phyloP scores from a whole-genome alignment of 2,329 filamentous ascomycete genomes.

The Rhynchosporium graminicola region DNA sequence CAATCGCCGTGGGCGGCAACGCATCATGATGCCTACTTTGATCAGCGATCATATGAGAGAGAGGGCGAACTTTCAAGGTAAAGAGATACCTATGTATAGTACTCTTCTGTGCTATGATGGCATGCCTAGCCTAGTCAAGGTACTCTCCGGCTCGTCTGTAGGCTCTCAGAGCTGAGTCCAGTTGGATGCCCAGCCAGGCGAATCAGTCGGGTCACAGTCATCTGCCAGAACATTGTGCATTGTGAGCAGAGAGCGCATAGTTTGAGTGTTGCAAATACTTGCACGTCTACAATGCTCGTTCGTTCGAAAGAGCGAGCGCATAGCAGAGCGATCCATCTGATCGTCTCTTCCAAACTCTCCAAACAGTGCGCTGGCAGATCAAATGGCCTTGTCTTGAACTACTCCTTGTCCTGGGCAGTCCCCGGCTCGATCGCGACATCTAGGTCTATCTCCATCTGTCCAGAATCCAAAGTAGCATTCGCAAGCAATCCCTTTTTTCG shows the following conservation, averaged over 20 bases:
- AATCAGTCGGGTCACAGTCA: not conserved
- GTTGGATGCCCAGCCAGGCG: not conserved
- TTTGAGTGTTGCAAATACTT: constrained; percentile 6
- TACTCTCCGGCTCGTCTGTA: not conserved
- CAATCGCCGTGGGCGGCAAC: constrained; percentile 8
- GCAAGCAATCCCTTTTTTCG: not conserved
- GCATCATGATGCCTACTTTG: constrained; percentile 24
- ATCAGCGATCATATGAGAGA: constrained; percentile 25
- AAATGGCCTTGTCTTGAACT: not conserved
- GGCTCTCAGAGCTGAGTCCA: not conserved
- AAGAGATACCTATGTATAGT: too few relatives aligned
- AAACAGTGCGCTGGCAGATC: constrained; percentile 8
- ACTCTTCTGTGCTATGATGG: not conserved
- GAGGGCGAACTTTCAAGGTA: not conserved
- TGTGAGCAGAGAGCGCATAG: constrained; percentile 12
- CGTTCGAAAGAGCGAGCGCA: not conserved
- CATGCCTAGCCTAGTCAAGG: not conserved
- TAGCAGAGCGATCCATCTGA: constrained; percentile 3
- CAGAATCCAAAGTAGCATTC: not conserved
- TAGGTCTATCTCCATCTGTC: not conserved
- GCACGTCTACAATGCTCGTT: not conserved
- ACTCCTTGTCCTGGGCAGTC: constrained; percentile 7
- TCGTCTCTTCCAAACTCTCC: not conserved
- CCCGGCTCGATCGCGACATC: not conserved
- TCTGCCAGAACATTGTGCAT: not conserved